Conservation (phyloP, 108 stramenopile species). For the Pseudonitzschia multistriata region DNA sequence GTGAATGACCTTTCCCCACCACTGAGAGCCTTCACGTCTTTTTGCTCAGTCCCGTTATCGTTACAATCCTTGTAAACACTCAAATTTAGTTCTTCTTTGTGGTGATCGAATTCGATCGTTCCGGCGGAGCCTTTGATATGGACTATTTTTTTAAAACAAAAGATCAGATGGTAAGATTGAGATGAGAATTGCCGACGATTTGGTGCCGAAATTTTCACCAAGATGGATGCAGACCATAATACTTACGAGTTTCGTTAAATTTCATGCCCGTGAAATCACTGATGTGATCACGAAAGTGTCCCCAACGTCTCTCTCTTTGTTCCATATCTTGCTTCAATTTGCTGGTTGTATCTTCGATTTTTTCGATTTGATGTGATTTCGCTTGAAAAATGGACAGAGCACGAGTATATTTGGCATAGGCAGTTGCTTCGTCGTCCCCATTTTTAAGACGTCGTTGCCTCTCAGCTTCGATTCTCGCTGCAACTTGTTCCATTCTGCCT, state of each 20-base stretch:
- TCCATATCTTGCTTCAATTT: conserved; percentile 48
- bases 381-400: conserved; percentile 53
- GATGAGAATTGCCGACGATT: background rate
- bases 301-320: conserved; percentile 54
- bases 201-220: background rate
- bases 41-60: conserved; percentile 62
- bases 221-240: background rate
- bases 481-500: conserved; percentile 37
- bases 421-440: conserved; percentile 54
- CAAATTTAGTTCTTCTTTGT: conserved; percentile 51
- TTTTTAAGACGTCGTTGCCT: conserved; percentile 49
- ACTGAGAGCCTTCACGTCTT: conserved; percentile 84
- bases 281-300: conserved; percentile 60
- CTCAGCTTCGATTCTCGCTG: conserved; percentile 61
- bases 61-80: conserved; percentile 71
- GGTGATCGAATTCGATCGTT: conserved; percentile 72
- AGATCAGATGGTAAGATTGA: background rate
- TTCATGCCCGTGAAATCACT: conserved; percentile 43
- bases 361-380: conserved; percentile 55
- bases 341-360: conserved; percentile 34
- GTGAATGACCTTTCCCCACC: conserved; percentile 80
- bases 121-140: conserved; percentile 78
- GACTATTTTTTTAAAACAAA: conserved; percentile 22
- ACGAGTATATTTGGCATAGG: conserved; percentile 62
- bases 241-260: conserved; percentile 69